Evolutionary conservation across 2,329 filamentous ascomycete species (phyloP), one percentile per base, ranked within the genome.

Genomic region (Epicoccum sorghinum): DNA sequence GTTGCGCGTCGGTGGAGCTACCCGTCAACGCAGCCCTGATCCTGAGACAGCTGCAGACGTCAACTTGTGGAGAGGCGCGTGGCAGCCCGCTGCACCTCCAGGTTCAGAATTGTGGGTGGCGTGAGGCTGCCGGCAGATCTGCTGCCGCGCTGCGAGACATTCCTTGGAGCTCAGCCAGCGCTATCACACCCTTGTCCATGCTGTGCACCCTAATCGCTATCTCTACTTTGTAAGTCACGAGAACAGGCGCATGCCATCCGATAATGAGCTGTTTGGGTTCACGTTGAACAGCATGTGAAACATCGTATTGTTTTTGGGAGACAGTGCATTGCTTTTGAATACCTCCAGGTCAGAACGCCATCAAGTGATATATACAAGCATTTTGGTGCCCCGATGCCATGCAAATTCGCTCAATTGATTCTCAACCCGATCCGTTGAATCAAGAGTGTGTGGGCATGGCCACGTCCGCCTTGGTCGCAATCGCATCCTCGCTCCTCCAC

Each of bases 401-500:
- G 39, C 39, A 33, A 14, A 30, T 37, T 43, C 7, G 8, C 29
- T 30, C 39, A 30, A 8, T 9, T 25, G 12, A 3, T 4, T 25
- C 10, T 4, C 12, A n/a, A 12, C 7, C 4, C 3, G 7, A 7
- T 14, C 3, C 23, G n/a, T 23, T 32, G 12, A 3, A 27, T 30
- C 42, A 55, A n/a, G 52, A 55, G 14, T 88, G 85, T 30, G 85
- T 89, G 18, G 93, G 93, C 93, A 98, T 98, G 58, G 90, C 84
- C 9, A 96, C 91, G 68, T 88, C 86, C 13, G 93, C 93, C 83
- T 93, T 93, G 63, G 87, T 89, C 50, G 86, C 88, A 43, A 95
- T 84, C 0, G 91, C 93, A 78, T 97, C 93, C 69, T 93, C 87
- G 57, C 84, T 86, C 70, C 86, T 86, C 95, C 95, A 99, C 73